Evolutionary conservation across 2,329 filamentous ascomycete genomes (phyloP), one percentile per base, ranked within the genome.

Genomic region (Aspergillus fischeri): DNA sequence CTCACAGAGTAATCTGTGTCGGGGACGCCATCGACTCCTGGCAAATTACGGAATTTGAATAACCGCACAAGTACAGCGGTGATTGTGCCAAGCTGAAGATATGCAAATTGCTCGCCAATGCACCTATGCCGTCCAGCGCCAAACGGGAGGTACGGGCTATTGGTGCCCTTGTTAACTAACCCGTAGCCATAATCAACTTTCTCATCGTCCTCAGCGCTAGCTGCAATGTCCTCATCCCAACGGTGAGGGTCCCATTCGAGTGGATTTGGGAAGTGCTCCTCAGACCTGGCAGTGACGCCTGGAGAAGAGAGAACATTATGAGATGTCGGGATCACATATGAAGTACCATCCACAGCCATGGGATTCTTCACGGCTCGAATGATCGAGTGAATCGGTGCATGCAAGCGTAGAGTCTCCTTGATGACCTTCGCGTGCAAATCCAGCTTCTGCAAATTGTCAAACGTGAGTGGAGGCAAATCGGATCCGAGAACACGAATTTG

Each of bases 21-120:
- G n/a, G 73, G 73, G 51, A 75, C 60, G 9, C 58, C 67, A 10
- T 64, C 52, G 47, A 60, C 58, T 21, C 60, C 57, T 10, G 63
- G 61, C 21, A 67, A 53, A 45, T 91, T 95, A 69, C 82, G 81
- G 73, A 96, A 85, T 78, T 91, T 93, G 79, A 96, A 90, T 53
- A 86, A 73, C 51, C 91, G 83, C 44, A 96, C 89, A 63, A 92
- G 78, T 57, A 86, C 86, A 52, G 87, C 91, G 11, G 88, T 80
- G 64, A 97, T 95, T 48, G 91, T 92, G 72, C 92, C 88, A 61
- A 97, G 81, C 78, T 97, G 93, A 57, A 95, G 82, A 72, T 95
- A 96, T 65, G 93, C 93, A 74, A 97, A 97, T 70, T 96, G 91
- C 81, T 97, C 93, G 63, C 93, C 93, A 70, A 97, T 97, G 77